These are phyloP conservation scores for Talaromyces marneffei DNA, from an alignment of 2,329 filamentous ascomycete genomes.

Conservation along the genomic window DNA sequence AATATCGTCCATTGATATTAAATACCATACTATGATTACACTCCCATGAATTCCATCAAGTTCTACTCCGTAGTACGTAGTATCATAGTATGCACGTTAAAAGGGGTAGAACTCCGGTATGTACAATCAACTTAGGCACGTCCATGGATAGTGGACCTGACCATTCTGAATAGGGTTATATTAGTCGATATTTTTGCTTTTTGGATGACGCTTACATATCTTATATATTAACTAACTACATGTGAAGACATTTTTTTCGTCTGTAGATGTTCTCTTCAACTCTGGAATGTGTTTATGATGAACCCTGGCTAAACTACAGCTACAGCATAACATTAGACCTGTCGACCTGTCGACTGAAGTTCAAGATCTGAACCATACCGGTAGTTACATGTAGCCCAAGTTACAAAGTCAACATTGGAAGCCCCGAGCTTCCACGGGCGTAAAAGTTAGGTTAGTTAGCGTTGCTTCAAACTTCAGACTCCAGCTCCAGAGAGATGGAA, in stretches of 20 bases:
- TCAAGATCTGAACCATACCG: neutral
- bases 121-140: neutral
- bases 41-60: no score
- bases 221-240: neutral
- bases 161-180: slow-evolving; percentile 1
- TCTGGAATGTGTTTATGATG: neutral
- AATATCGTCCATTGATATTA: neutral
- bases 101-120: neutral
- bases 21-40: no score
- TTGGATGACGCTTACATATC: neutral
- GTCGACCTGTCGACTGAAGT: neutral
- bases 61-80: no score
- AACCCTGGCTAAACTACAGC: neutral
- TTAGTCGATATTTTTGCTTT: neutral
- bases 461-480: neutral
- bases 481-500: neutral
- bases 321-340: neutral
- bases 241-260: neutral
- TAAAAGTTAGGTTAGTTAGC: no score
- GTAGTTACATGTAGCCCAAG: no score
- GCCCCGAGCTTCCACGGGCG: no score
- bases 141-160: neutral
- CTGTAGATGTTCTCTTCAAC: neutral
- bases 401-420: no score
- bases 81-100: neutral